Base-by-base conservation (phyloP, 176 grass and related monocot species). In the Hordeum marinum region DNA sequence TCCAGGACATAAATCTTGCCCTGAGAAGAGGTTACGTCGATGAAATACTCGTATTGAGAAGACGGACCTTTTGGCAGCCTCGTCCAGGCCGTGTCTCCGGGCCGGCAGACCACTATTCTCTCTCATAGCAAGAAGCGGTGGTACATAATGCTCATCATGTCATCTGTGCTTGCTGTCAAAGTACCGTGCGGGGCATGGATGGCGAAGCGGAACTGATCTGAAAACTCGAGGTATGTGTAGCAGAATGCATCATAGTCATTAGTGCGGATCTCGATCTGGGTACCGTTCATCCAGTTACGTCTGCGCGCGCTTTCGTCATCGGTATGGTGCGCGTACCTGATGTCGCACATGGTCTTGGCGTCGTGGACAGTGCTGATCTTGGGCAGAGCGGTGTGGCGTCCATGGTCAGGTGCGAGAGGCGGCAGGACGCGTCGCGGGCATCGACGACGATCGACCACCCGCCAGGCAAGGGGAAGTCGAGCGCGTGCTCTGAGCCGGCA, bases 1-100 rank as follows among this genome's bases (percentile, higher is more conserved):
- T 68, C 18, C 9, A 68, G 10, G 34, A 34, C 65, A 39, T 68
- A 68, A n/a, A 68, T 68, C 34, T 39, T 68, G 1, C 18, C 65
- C 35, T 37, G 65, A 9, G 37, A 68, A 35, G 15, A 37, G 18
- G 65, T 20, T 8, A 68, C 9, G 7, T 68, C 17, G 34, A 68
- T 2, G 35, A 37, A 68, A 50, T 48, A 48, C 0, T 68, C 32
- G 32, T 4, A 21, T 17, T 8, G 15, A 21, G 7, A 68, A 37
- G 65, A 36, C 1, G 32, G 32, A 32, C 25, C 27, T 12, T 11
- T 60, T 7, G 12, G 4, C 55, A 75, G 57, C 70, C 2, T 37
- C 26, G 70, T 75, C 58, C 82, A 83, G 7, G 82, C 82, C 18
- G 39, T 57, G 27, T 84, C 82, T 15, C 70, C 71, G 0, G 82